phyloP scores from a whole-genome alignment of 192 early-diverging fungal genomes.

The Rhizophagus sp. region DNA sequence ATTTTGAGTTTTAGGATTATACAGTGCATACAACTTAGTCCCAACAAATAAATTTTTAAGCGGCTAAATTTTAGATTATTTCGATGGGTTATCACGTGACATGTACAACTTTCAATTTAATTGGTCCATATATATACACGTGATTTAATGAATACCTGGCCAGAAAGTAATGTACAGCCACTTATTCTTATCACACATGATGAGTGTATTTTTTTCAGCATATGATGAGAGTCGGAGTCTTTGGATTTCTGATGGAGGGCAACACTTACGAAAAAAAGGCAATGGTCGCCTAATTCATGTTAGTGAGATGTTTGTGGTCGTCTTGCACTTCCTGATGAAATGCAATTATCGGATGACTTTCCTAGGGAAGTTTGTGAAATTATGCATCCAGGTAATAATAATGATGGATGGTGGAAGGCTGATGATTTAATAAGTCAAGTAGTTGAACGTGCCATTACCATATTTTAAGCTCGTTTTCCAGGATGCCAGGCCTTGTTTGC shows the following conservation, averaged over 20 bases:
- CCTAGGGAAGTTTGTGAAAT: not conserved
- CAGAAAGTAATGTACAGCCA: not conserved
- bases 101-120: no score
- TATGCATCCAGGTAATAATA: not conserved
- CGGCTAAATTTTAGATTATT: no score
- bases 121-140: no score
- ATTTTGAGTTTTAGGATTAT: no score
- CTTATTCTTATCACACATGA: conserved; percentile 17
- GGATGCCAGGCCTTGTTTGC: conserved; percentile 3
- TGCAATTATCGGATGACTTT: not conserved
- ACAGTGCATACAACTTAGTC: no score
- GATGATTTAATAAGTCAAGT: no score
- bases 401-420: conserved; percentile 3
- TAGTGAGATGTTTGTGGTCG: not conserved
- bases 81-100: no score
- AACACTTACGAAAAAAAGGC: not conserved
- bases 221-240: not conserved
- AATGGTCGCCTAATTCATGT: not conserved
- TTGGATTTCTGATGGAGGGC: conserved; percentile 3
- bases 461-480: not conserved
- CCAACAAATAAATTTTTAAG: no score
- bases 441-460: not conserved
- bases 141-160: no score
- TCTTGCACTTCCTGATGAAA: conserved; percentile 3
- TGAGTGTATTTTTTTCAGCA: conserved; percentile 11